Conservation (phyloP, 345 rosid species). For the Angophora floribunda region DNA sequence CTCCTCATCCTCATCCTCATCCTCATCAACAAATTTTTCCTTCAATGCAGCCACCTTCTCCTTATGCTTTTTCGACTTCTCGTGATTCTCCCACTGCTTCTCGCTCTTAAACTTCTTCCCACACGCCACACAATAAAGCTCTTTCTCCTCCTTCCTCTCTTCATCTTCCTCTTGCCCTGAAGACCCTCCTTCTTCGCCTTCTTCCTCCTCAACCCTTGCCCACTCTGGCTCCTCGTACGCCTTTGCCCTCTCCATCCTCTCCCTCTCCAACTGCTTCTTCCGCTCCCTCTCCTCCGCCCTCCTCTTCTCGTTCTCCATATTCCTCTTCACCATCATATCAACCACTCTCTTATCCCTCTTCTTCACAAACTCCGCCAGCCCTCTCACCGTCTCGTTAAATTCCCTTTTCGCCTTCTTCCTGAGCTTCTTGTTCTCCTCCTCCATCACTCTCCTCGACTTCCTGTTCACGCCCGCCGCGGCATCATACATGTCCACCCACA, state of each 20-base stretch:
- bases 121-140: conserved; percentile 77
- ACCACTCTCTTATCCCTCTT: conserved; percentile 94
- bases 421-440: conserved; percentile 89
- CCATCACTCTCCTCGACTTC: conserved; percentile 76
- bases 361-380: conserved; percentile 77
- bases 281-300: conserved; percentile 68
- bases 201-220: conserved; percentile 31
- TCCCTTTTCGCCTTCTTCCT: conserved; percentile 81
- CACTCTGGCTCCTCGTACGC: conserved; percentile 12
- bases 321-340: conserved; percentile 65
- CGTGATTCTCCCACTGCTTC: conserved; percentile 96
- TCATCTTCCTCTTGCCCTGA: background rate
- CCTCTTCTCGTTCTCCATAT: conserved; percentile 53
- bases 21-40: conserved; percentile 44
- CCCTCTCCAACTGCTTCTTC: conserved; percentile 62
- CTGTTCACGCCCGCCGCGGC: conserved; percentile 61
- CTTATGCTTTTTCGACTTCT: conserved; percentile 95
- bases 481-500: conserved; percentile 81
- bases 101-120: conserved; percentile 91
- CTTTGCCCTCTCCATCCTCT: conserved; percentile 44
- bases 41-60: conserved; percentile 81
- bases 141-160: conserved; percentile 23
- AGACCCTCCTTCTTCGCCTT: conserved; percentile 5
- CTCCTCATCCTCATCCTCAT: conserved; percentile 9
- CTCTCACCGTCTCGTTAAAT: conserved; percentile 73